Conservation (phyloP, 2,329 filamentous ascomycete genomes). For the Helicocarpus griseus region DNA sequence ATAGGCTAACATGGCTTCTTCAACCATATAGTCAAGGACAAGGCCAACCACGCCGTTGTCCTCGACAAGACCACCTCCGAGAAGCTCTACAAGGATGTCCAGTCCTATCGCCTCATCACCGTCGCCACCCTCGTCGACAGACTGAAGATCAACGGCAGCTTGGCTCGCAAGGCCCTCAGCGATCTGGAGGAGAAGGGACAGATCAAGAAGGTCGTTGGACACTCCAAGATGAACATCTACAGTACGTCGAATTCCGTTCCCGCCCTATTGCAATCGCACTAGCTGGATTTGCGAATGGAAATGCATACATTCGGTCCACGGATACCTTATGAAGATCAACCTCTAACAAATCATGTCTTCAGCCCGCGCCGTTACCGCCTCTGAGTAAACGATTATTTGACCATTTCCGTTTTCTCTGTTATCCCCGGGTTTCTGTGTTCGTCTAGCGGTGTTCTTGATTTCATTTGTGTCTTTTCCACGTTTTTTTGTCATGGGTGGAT, state of each 20-base stretch:
- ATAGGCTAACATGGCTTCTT: slow-evolving; percentile 16
- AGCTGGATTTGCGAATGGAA: no score
- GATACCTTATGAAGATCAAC: no score
- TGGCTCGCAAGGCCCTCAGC: slow-evolving; percentile 78
- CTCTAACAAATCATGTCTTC: slow-evolving; percentile 7
- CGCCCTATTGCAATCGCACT: no score
- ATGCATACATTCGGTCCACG: no score
- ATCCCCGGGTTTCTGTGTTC: slow-evolving; percentile 18
- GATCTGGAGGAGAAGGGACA: slow-evolving; percentile 96
- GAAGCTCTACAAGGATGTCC: slow-evolving; percentile 99
- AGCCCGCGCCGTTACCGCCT: slow-evolving; percentile 37
- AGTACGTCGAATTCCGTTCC: slow-evolving; percentile 50
- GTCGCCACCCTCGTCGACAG: slow-evolving; percentile 97
- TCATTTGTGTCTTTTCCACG: slow-evolving; percentile 14
- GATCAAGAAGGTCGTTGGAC: slow-evolving; percentile 94
- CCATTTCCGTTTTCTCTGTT: slow-evolving; percentile 15
- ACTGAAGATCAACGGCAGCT: slow-evolving; percentile 99
- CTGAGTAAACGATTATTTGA: slow-evolving; percentile 27
- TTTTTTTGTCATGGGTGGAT: slow-evolving; percentile 3
- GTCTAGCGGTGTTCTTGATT: slow-evolving; percentile 16
- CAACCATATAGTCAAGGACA: slow-evolving; percentile 82
- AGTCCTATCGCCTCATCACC: slow-evolving; percentile 99
- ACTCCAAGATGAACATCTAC: slow-evolving; percentile 99
- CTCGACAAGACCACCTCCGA: slow-evolving; percentile 97
- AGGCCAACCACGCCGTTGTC: slow-evolving; percentile 97